Base-by-base conservation (phyloP, 1,284 basidiomycete genomes). In the Flammula alnicola region DNA sequence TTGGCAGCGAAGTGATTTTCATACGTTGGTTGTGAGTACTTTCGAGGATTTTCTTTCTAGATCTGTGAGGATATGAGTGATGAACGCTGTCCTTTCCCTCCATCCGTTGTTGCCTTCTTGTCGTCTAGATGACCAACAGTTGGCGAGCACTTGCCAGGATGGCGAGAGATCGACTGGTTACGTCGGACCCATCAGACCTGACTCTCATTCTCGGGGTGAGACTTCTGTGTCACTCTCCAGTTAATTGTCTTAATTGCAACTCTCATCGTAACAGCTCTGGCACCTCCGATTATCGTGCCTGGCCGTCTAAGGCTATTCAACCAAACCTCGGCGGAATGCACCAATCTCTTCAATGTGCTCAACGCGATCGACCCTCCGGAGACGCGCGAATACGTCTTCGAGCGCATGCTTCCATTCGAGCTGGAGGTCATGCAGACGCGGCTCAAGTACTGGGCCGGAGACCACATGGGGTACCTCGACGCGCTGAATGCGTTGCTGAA, bases 101-200 rank as follows among this genome's bases (percentile, higher is more conserved):
- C 25, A 16, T 37, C 29, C 17, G 10, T 29, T n/a, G 45, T 54
- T 26, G 11, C n/a, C n/a, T n/a, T n/a, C n/a, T n/a, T n/a, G n/a
- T n/a, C n/a, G n/a, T n/a, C n/a, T 68, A 92, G 90, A 88, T 89
- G 82, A 82, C 85, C 31, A 91, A 91, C 56, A 90, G 86, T 58
- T 93, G 89, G 90, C 78, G 90, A 40, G 83, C 88, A 0, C 63
- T 91, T 40, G 90, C 90, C 16, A 78, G 74, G 49, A 89, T 90
- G 82, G 87, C 89, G 20, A 78, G 85, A 60, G 90, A 92, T 62
- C 75, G 81, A 30, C 80, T 92, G 43, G 80, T 91, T 10, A 73
- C 77, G 19, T 73, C 85, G 22, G 77, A 86, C 52, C 84, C 89
- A 0, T 80, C 84, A 51, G 84, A 89, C 46, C 61, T 89, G 27